Conservation (phyloP, 2,329 filamentous ascomycete genomes). For the Penicillium oxalicum region DNA sequence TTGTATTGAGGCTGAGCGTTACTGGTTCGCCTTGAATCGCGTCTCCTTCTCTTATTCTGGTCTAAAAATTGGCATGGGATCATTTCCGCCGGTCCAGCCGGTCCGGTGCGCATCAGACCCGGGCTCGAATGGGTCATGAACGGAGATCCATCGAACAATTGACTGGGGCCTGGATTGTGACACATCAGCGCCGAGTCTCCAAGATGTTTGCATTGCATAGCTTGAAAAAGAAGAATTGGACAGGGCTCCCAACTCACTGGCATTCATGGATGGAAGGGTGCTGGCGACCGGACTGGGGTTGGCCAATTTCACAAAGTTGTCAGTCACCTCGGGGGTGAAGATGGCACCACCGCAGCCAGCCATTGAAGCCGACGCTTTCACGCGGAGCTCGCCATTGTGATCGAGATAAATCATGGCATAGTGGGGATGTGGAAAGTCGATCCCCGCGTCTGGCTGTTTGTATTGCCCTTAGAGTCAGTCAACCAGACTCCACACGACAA, state of each 20-base stretch:
- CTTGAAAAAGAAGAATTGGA: too few species aligned
- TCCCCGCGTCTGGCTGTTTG: neutral
- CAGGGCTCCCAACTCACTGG: neutral
- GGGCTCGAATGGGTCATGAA: constrained; percentile 13
- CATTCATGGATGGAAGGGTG: constrained; percentile 24
- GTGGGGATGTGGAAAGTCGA: constrained; percentile 28
- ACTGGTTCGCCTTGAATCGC: constrained; percentile 15
- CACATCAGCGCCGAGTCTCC: neutral
- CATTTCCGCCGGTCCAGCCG: constrained; percentile 17
- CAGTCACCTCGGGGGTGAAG: constrained; percentile 33
- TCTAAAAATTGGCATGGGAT: constrained; percentile 31
- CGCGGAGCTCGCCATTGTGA: constrained; percentile 27
- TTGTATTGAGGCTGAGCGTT: constrained; percentile 15
- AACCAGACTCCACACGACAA: too few species aligned
- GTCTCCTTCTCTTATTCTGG: constrained; percentile 22
- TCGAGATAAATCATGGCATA: constrained; percentile 36
- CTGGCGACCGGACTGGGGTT: constrained; percentile 16
- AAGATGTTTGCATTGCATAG: too few species aligned
- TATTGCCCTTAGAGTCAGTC: too few species aligned
- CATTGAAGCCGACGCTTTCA: constrained; percentile 31
- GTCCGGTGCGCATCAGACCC: constrained; percentile 22
- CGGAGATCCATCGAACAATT: constrained; percentile 2
- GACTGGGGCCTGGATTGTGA: constrained; percentile 6
- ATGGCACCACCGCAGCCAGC: constrained; percentile 27
- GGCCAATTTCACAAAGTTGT: constrained; percentile 29